Evolutionary conservation across 306 rosid species (phyloP).

Genomic region (Purshia tridentata): DNA sequence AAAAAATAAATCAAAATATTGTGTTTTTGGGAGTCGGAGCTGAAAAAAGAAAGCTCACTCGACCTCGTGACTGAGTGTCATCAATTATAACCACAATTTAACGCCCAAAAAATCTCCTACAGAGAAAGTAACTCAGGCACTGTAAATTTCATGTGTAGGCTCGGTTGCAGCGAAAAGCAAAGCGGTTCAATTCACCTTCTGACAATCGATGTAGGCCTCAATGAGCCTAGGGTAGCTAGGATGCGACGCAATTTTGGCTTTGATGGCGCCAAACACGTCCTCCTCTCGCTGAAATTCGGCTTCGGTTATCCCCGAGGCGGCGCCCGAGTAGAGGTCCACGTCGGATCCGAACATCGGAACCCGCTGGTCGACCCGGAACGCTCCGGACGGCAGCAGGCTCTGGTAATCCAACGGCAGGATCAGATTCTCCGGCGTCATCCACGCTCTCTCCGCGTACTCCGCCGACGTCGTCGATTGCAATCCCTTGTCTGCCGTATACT

Average conservation of each 20-base stretch:
- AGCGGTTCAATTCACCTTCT: conserved; percentile 53
- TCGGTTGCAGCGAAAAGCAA: too few species aligned
- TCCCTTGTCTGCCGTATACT: background rate
- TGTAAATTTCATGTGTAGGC: too few species aligned
- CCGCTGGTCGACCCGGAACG: conserved; percentile 31
- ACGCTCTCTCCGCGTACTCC: conserved; percentile 63
- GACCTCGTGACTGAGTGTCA: too few species aligned
- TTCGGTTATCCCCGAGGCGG: conserved; percentile 40
- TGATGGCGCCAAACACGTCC: conserved; percentile 55
- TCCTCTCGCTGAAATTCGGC: conserved; percentile 48
- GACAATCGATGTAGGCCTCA: conserved; percentile 89
- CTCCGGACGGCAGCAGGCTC: conserved; percentile 42
- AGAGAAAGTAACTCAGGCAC: too few species aligned
- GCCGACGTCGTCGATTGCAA: conserved; percentile 15
- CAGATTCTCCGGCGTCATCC: conserved; percentile 89
- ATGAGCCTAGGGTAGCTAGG: conserved; percentile 86
- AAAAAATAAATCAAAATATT: too few species aligned
- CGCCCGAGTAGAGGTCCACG: conserved; percentile 53
- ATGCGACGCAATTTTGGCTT: conserved; percentile 83
- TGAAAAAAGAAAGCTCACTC: too few species aligned
- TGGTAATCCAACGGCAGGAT: conserved; percentile 72
- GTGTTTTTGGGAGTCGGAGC: too few species aligned
- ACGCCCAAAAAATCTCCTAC: too few species aligned
- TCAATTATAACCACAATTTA: too few species aligned
- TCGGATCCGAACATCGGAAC: conserved; percentile 81